Base-by-base conservation (phyloP, 352 stramenopile species). In the Phytophthora pseudosyringae region DNA sequence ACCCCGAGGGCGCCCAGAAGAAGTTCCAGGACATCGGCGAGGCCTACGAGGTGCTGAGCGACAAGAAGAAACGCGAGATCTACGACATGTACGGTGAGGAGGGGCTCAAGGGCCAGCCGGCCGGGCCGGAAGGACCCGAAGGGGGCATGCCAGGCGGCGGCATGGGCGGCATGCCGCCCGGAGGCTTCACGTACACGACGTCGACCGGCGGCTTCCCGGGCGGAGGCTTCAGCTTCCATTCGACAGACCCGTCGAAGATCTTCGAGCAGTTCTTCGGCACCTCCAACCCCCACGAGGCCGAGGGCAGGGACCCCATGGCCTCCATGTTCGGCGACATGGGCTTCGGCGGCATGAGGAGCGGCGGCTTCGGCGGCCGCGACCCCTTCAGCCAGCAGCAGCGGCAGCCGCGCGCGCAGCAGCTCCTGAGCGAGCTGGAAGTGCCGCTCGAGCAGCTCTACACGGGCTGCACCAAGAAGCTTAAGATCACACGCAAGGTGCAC, bases 51-150 rank as follows among this genome's bases (percentile, higher is more conserved):
- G 91, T 98, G 43, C 78, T 98, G 29, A 96, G 86, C 63, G 94
- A 98, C 76, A 94, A 95, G 69, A 83, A 98, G 45, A 97, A 97
- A 73, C 79, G 92, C 48, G 76, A 95, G 64, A 91, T 97, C 33
- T 98, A 97, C 61, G 94, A 98, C 66, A 82, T 97, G 50, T 98
- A 93, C 52, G 94, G 94, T 13, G 93, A 98, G 69, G 91, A 97
- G 60, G 93, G 91, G 3, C 73, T 98, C 16, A 94, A 97, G 61
- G 86, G 78, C 8, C 73, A 73, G 11, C 68, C 73, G 5, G 56
- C 64, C 12, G 69, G 69, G 3, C 66, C 66, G 10, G 70, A 78
- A 25, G 69, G 49, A 3, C 63, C 68, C 2, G 69, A 72, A n/a
- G 69, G 64, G 52, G 69, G 54, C 13, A 59, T 70, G 54, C 59